These are phyloP conservation scores for Trametes gibbosa DNA, from an alignment of 768 basidiomycete genomes.

Conservation along the genomic window DNA sequence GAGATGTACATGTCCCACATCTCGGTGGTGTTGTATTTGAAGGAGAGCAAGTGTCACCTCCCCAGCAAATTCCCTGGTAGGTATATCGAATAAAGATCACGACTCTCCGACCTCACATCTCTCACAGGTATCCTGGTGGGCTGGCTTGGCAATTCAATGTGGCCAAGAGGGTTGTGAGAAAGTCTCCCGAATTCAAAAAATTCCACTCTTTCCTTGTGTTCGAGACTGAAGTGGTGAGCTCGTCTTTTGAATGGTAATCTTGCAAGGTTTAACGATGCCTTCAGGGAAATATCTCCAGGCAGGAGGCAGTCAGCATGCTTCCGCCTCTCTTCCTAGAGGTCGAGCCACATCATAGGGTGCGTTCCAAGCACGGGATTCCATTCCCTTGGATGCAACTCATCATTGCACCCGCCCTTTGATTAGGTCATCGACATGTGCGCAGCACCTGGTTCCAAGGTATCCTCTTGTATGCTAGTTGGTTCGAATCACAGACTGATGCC, in stretches of 20 bases:
- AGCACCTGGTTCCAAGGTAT: slow-evolving; percentile 93
- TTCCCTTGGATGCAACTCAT: background rate
- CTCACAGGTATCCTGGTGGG: slow-evolving; percentile 84
- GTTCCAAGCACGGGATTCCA: background rate
- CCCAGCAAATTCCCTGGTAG: slow-evolving; percentile 83
- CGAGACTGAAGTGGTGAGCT: slow-evolving; percentile 94
- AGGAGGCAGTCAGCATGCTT: slow-evolving; percentile 99
- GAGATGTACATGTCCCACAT: slow-evolving; percentile 72
- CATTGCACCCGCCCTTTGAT: background rate
- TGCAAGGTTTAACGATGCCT: background rate
- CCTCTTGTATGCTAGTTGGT: background rate
- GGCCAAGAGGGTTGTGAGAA: slow-evolving; percentile 83
- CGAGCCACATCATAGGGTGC: slow-evolving; percentile 84
- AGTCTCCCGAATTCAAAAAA: slow-evolving; percentile 84
- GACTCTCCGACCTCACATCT: background rate
- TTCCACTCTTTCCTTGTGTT: slow-evolving; percentile 97
- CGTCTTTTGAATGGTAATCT: slow-evolving; percentile 12
- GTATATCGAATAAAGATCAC: slow-evolving; percentile 8
- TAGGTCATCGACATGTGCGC: slow-evolving; percentile 97
- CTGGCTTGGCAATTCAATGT: slow-evolving; percentile 97
- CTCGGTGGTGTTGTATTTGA: slow-evolving; percentile 75
- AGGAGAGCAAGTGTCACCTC: slow-evolving; percentile 71
- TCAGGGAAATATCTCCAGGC: slow-evolving; percentile 92
- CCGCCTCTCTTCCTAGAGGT: slow-evolving; percentile 94
- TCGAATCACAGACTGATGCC: background rate